These are phyloP conservation scores for Westerdykella ornata DNA, from an alignment of 2,329 filamentous ascomycete genomes.

Conservation along the genomic window DNA sequence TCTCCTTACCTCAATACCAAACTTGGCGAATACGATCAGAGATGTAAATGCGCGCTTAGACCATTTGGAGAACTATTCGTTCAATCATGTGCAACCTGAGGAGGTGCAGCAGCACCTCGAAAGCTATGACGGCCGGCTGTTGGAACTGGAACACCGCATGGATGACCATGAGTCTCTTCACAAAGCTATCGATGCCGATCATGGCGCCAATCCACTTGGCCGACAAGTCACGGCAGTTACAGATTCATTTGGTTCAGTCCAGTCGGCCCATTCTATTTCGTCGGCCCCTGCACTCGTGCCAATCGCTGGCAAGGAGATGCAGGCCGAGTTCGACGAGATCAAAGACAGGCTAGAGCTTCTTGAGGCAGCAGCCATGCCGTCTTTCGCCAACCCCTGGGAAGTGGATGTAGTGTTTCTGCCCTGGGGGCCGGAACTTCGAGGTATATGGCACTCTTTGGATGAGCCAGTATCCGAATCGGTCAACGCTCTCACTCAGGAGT, in stretches of 20 bases:
- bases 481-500: constrained; percentile 35
- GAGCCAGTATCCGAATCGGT: constrained; percentile 36
- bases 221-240: constrained; percentile 26
- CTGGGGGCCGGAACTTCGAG: constrained; percentile 52
- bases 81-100: constrained; percentile 59
- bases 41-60: constrained; percentile 61
- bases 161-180: constrained; percentile 38
- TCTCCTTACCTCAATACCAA: constrained; percentile 34
- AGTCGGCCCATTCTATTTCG: constrained; percentile 34
- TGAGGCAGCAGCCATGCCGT: constrained; percentile 55
- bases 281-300: constrained; percentile 32
- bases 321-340: constrained; percentile 42
- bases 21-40: constrained; percentile 46
- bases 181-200: constrained; percentile 24
- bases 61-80: constrained; percentile 62
- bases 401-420: constrained; percentile 71
- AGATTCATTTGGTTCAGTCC: constrained; percentile 39
- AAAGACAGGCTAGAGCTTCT: constrained; percentile 48
- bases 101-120: constrained; percentile 64
- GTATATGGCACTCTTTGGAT: constrained; percentile 47
- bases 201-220: constrained; percentile 21
- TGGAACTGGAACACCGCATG: constrained; percentile 57
- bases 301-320: constrained; percentile 36
- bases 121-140: constrained; percentile 57
- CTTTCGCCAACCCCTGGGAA: constrained; percentile 59